Percentiles rank a stretch among this genome's conserved stretches.
Conservation (phyloP, 305 asterid genomes). For the Fraxinus baroniana region DNA sequence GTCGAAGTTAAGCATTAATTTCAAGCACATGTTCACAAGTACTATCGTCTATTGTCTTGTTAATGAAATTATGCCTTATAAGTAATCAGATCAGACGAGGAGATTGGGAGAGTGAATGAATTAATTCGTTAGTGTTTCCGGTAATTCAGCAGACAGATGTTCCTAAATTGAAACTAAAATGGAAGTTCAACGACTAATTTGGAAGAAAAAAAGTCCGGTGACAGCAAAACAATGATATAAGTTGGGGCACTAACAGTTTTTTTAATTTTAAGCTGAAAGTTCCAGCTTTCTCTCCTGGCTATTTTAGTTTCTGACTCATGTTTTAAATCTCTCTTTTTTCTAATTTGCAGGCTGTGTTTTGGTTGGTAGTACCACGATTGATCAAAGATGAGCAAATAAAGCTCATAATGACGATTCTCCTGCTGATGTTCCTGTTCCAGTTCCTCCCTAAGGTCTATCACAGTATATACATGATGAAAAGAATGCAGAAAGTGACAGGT, state of each 20-base stretch:
- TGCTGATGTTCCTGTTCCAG: slow-evolving; percentile 71
- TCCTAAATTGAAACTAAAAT: neutral
- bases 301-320: neutral
- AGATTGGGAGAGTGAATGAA: neutral
- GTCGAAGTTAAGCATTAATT: neutral
- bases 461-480: slow-evolving; percentile 57
- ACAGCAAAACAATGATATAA: neutral
- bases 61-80: neutral
- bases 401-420: slow-evolving; percentile 54
- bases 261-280: neutral
- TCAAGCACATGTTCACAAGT: neutral
- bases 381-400: slow-evolving; percentile 55
- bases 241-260: neutral
- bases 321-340: neutral
- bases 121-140: neutral
- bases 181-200: neutral
- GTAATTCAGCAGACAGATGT: neutral
- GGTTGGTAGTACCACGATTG: slow-evolving; percentile 70
- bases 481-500: slow-evolving; percentile 80
- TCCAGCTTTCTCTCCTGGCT: neutral
- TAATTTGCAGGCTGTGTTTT: slow-evolving; percentile 55
- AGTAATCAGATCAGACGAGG: neutral
- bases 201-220: neutral
- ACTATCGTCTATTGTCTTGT: neutral
- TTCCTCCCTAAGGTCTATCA: slow-evolving; percentile 82